These are phyloP conservation scores for Rutstroemia sp. DNA, from an alignment of 2,329 filamentous ascomycete genomes.

Conservation along the genomic window DNA sequence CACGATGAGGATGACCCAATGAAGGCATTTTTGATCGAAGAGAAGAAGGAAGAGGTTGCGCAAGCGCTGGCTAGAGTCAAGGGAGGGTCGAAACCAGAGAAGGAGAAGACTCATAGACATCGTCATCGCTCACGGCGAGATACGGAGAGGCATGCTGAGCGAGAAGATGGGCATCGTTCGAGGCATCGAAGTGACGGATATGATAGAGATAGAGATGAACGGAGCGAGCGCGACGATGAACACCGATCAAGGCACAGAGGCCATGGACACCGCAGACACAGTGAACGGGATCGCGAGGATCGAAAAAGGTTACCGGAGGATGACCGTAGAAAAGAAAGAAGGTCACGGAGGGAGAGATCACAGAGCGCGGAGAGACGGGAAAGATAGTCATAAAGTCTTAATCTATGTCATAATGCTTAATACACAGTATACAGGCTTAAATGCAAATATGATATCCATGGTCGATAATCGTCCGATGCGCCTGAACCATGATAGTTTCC, in stretches of 20 bases:
- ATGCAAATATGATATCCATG: neutral
- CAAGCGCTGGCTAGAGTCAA: slow-evolving; percentile 54
- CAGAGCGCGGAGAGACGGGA: slow-evolving; percentile 8
- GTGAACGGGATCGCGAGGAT: neutral
- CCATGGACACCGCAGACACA: neutral
- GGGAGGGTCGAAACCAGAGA: slow-evolving; percentile 21
- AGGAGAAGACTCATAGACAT: slow-evolving; percentile 21
- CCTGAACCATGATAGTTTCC: neutral
- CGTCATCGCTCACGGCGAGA: slow-evolving; percentile 19
- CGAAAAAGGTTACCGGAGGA: slow-evolving; percentile 7
- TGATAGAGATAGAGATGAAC: slow-evolving; percentile 1
- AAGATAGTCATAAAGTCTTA: slow-evolving; percentile 6
- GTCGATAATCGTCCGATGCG: too few species aligned
- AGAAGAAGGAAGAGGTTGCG: slow-evolving; percentile 85
- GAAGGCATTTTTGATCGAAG: slow-evolving; percentile 82
- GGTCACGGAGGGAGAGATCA: slow-evolving; percentile 1
- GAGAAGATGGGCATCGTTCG: slow-evolving; percentile 10
- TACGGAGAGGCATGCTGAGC: slow-evolving; percentile 13
- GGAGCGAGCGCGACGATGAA: slow-evolving; percentile 9
- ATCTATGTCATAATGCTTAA: neutral
- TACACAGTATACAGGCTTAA: neutral
- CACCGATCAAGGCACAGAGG: slow-evolving; percentile 16
- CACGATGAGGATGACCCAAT: slow-evolving; percentile 97
- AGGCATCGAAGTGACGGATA: slow-evolving; percentile 9
- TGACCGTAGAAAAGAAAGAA: slow-evolving; percentile 4